Evolutionary conservation across 257 asterid species (phyloP).

Genomic region (Rauvolfia tetraphylla): DNA sequence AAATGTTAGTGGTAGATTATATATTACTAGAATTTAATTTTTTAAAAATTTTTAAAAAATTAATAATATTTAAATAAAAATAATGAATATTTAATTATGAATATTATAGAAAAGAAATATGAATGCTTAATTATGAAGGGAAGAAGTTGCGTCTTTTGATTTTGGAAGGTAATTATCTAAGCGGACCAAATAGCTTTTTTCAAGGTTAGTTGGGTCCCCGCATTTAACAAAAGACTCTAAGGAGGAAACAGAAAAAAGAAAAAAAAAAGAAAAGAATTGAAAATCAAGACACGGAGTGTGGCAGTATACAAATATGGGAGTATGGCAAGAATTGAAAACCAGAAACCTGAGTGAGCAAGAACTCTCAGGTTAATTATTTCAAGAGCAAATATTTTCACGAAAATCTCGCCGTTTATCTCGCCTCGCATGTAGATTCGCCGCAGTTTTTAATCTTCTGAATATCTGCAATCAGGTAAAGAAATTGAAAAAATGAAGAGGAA

Average conservation of each 20-base stretch:
- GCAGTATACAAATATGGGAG: background rate
- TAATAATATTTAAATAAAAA: too few species aligned
- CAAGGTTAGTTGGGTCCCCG: background rate
- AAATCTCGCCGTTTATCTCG: background rate
- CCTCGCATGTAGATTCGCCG: constrained; percentile 8
- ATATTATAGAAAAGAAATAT: too few species aligned
- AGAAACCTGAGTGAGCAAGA: background rate
- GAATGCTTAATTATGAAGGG: too few species aligned
- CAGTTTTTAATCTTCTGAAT: background rate
- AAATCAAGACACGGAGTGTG: background rate
- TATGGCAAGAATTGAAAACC: too few species aligned
- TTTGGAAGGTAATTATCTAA: too few species aligned
- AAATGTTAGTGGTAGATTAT: too few species aligned
- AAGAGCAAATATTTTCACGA: background rate
- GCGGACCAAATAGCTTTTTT: too few species aligned
- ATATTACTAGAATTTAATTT: too few species aligned
- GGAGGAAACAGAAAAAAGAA: background rate
- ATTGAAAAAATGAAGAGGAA: background rate
- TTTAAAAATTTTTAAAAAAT: too few species aligned
- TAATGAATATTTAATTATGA: too few species aligned
- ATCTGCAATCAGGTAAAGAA: constrained; percentile 14
- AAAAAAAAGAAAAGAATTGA: background rate
- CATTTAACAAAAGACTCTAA: background rate
- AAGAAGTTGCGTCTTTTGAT: too few species aligned
- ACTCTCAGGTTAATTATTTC: background rate